Evolutionary conservation across 1,139 yeast species (phyloP), one percentile per base, ranked within the genome.

Genomic region (Kodamaea suecica): DNA sequence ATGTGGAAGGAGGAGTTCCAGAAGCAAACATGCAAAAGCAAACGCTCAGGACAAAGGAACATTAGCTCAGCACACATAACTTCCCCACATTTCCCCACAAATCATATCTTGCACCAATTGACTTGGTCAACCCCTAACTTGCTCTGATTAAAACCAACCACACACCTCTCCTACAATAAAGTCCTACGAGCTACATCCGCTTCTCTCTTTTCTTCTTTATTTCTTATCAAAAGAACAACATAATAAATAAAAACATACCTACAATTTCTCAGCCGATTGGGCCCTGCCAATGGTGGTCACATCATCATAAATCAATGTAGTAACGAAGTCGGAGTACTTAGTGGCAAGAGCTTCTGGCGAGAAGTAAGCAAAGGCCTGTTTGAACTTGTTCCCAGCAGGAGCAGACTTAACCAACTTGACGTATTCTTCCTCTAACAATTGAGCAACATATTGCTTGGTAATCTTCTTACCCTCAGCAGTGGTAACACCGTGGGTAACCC

Each of bases 401-500:
- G 70, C 73, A 42, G 61, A 45, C 36, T 61, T 52, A 43, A 63
- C 66, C 62, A 83, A 73, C 61, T 79, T 76, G 39, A 62, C 65
- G 42, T 72, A 74, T 58, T 81, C 88, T 54, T 82, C 86, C 32
- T 67, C 62, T 53, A 84, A 75, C 41, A 82, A 65, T 48, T 61
- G 58, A 34, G 65, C 52, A 30, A 80, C 77, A 51, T 76, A 80
- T 31, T 71, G 76, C 52, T 77, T 72, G 49, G 82, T 74, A 41
- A 84, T 70, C 37, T 61, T 65, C 39, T 66, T 71, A 49, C 84
- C 83, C 45, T 72, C 70, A 45, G 73, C 76, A 34, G 90, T 81
- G 47, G 61, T 63, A 36, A 77, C 79, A 38, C 80, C 80, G 57
- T 84, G 92, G 47, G 79, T 79, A 43, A 83, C 87, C 92, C 92